These are phyloP conservation scores for Takashimella koratensis DNA, from an alignment of 1,284 basidiomycete species.

Conservation along the genomic window DNA sequence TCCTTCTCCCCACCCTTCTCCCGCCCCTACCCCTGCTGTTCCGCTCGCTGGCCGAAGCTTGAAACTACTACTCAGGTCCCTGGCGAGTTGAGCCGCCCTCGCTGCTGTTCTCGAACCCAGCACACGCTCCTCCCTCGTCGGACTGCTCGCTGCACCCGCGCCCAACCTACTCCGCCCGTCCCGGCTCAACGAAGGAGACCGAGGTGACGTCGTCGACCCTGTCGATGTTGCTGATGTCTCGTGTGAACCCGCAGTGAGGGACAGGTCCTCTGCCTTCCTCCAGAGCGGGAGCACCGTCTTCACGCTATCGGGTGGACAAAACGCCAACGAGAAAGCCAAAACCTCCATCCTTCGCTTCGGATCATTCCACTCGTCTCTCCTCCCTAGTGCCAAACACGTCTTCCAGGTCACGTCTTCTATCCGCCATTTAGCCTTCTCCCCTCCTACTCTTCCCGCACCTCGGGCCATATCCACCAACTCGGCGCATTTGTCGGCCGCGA, in stretches of 20 bases:
- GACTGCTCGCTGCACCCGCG: slow-evolving; percentile 2
- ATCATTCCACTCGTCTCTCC: slow-evolving; percentile 69
- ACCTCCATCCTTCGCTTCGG: slow-evolving; percentile 63
- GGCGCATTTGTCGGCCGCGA: slow-evolving; percentile 67
- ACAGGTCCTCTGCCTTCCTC: slow-evolving; percentile 53
- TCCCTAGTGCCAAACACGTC: slow-evolving; percentile 56
- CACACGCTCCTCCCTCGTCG: slow-evolving; percentile 27
- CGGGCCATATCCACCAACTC: slow-evolving; percentile 64
- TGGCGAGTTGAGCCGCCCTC: slow-evolving; percentile 39
- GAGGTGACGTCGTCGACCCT: too few species aligned
- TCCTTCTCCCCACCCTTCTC: too few species aligned
- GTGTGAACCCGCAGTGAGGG: too few species aligned
- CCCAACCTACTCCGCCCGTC: too few species aligned
- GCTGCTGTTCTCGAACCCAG: slow-evolving; percentile 44
- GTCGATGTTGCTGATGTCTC: too few species aligned
- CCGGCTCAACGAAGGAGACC: too few species aligned
- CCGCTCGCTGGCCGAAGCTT: background rate
- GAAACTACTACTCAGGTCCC: slow-evolving; percentile 27
- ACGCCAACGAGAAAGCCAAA: slow-evolving; percentile 74
- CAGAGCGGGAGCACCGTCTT: slow-evolving; percentile 69
- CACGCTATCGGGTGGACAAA: slow-evolving; percentile 78
- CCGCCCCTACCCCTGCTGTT: background rate
- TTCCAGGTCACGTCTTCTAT: slow-evolving; percentile 55
- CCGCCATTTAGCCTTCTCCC: slow-evolving; percentile 4
- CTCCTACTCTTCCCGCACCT: slow-evolving; percentile 3